Conservation (phyloP, 306 rosid genomes). For the Inga oerstediana region DNA sequence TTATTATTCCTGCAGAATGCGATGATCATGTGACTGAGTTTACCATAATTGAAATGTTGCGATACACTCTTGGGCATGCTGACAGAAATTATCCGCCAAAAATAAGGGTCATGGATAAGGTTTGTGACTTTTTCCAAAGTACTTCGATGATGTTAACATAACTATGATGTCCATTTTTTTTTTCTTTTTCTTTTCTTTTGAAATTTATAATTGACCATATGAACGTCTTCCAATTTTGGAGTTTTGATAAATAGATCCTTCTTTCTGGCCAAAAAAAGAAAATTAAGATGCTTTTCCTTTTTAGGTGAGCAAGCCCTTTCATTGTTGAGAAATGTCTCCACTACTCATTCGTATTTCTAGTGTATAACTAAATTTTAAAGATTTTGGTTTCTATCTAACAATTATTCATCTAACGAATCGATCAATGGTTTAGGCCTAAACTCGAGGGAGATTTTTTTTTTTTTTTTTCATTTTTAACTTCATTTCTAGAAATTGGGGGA, state of each 20-base stretch:
- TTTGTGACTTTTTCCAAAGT: conserved; percentile 34
- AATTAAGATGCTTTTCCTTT: not conserved
- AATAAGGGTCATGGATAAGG: conserved; percentile 46
- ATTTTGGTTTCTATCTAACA: not conserved
- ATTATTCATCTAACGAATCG: not conserved
- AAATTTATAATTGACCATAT: not conserved
- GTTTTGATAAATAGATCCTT: not conserved
- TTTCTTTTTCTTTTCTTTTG: not conserved
- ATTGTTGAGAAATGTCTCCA: not conserved
- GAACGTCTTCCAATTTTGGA: not conserved
- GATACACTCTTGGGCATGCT: conserved; percentile 77
- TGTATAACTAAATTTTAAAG: not conserved
- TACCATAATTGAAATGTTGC: conserved; percentile 63
- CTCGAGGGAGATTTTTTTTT: not conserved
- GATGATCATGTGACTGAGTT: conserved; percentile 55
- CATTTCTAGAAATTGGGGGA: not conserved
- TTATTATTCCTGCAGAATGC: conserved; percentile 50
- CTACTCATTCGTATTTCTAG: no score
- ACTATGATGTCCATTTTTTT: not conserved
- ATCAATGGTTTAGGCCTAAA: not conserved
- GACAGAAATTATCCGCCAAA: conserved; percentile 67
- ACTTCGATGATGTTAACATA: conserved; percentile 4
- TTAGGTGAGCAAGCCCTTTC: not conserved
- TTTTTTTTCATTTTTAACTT: not conserved
- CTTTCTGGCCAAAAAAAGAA: not conserved